Base-by-base conservation (phyloP, 495 filamentous ascomycete species). In the Tuber brumale region DNA sequence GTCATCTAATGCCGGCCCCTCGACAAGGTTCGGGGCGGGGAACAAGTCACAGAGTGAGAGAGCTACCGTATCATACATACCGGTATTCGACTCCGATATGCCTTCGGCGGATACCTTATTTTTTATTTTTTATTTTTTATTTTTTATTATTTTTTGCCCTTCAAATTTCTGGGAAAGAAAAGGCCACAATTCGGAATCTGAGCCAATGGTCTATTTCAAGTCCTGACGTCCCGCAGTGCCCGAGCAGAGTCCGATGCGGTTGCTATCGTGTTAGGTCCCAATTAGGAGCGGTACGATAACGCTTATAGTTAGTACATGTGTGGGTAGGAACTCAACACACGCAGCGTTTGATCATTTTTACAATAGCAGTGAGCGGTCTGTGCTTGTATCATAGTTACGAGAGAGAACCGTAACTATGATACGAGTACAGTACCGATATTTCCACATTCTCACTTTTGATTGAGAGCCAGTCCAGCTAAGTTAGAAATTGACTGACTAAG, bases 131-230 rank as follows among this genome's bases (percentile, higher is more conserved):
- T 1, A 0, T 1, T 43, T 4, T 39, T 3, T 37, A 1, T 37
- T 3, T 37, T 3, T 39, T 21, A n/a, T n/a, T n/a, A n/a, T 46
- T 46, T n/a, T n/a, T 51, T 10, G n/a, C 1, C 23, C 12, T n/a
- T n/a, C 7, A 23, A 57, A 66, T 51, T n/a, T 23, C n/a, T n/a
- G 10, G 23, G 4, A 66, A 35, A 35, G 57, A 66, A 35, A 35
- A 35, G 57, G 57, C 57, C 57, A 66, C 57, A 66, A 66, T 66
- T 66, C 57, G 57, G 57, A 35, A 66, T 35, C 57, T 66, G 57
- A 35, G 57, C 27, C 57, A 66, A 35, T 35, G 4, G 57, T 27
- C 51, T 27, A 57, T 27, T 27, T 66, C 57, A 35, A 18, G 5
- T 14, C 57, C 18, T 66, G 12, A 35, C 27, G 27, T 35, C 27